These are phyloP conservation scores for Lepidopterella palustris DNA, from an alignment of 495 filamentous ascomycete genomes.

Conservation along the genomic window DNA sequence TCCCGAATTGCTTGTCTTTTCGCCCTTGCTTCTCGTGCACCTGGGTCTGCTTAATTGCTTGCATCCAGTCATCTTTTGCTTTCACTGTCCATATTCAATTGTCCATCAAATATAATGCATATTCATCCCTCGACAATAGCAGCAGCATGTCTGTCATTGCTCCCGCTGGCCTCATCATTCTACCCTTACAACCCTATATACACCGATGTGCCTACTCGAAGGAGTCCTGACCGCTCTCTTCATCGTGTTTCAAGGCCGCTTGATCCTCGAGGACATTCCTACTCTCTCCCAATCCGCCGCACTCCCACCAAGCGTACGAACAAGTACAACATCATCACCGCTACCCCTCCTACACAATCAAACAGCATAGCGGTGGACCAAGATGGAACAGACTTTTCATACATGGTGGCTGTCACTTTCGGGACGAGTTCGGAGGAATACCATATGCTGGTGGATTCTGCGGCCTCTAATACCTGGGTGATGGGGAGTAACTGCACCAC, in stretches of 20 bases:
- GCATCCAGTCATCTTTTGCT: not conserved
- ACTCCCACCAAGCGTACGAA: slow-evolving; percentile 25
- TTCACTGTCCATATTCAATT: not conserved
- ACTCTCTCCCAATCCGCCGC: slow-evolving; percentile 18
- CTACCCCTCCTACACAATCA: slow-evolving; percentile 45
- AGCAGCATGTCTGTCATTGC: slow-evolving; percentile 13
- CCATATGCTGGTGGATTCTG: slow-evolving; percentile 74
- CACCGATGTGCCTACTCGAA: not conserved
- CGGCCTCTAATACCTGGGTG: slow-evolving; percentile 72
- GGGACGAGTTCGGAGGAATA: slow-evolving; percentile 58
- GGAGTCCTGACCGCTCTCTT: not conserved
- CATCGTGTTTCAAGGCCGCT: not conserved
- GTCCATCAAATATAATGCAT: slow-evolving; percentile 15
- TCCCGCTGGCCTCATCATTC: slow-evolving; percentile 13
- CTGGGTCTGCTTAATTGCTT: slow-evolving; percentile 12
- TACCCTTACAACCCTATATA: slow-evolving; percentile 17
- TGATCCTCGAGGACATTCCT: not conserved
- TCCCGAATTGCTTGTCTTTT: not conserved
- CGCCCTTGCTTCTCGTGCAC: not conserved
- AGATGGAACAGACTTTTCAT: slow-evolving; percentile 70
- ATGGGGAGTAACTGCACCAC: slow-evolving; percentile 60
- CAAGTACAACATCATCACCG: slow-evolving; percentile 51
- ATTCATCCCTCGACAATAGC: not conserved
- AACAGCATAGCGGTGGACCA: slow-evolving; percentile 63
- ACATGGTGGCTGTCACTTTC: slow-evolving; percentile 63